Conservation (phyloP, 345 rosid species). For the Hypericum perforatum region DNA sequence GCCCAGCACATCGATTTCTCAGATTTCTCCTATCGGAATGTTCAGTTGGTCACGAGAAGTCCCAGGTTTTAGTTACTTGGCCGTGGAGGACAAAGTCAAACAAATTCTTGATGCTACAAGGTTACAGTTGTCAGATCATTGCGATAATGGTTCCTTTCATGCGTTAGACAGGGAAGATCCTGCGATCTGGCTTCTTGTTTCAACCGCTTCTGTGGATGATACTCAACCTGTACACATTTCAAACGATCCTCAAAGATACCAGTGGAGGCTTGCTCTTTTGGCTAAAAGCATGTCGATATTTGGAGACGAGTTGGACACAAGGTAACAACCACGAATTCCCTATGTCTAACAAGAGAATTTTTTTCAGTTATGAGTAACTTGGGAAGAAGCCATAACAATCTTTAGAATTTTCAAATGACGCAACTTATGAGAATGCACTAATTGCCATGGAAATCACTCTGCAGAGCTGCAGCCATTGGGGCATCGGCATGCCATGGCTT, state of each 20-base stretch:
- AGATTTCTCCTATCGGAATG: slow-evolving; percentile 53
- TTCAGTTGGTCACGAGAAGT: slow-evolving; percentile 38
- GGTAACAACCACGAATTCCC: slow-evolving; percentile 31
- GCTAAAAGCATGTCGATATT: slow-evolving; percentile 45
- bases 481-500: slow-evolving; percentile 54
- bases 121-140: slow-evolving; percentile 27
- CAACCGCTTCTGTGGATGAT: slow-evolving; percentile 30
- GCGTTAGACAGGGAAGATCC: slow-evolving; percentile 43
- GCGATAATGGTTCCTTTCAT: slow-evolving; percentile 25
- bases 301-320: slow-evolving; percentile 54
- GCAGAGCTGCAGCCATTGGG: slow-evolving; percentile 52
- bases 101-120: slow-evolving; percentile 45
- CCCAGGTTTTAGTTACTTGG: slow-evolving; percentile 22
- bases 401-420: background rate
- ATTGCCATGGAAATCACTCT: slow-evolving; percentile 13
- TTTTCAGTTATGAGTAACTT: background rate
- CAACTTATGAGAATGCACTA: background rate
- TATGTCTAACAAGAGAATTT: background rate
- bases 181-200: slow-evolving; percentile 67
- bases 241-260: slow-evolving; percentile 22
- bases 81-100: slow-evolving; percentile 28
- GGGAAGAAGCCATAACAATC: background rate
- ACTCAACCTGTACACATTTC: slow-evolving; percentile 21
- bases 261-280: slow-evolving; percentile 72
- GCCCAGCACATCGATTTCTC: slow-evolving; percentile 32